These are phyloP conservation scores for Lecanicillium sp. DNA, from an alignment of 2,329 filamentous ascomycete species.

Conservation along the genomic window DNA sequence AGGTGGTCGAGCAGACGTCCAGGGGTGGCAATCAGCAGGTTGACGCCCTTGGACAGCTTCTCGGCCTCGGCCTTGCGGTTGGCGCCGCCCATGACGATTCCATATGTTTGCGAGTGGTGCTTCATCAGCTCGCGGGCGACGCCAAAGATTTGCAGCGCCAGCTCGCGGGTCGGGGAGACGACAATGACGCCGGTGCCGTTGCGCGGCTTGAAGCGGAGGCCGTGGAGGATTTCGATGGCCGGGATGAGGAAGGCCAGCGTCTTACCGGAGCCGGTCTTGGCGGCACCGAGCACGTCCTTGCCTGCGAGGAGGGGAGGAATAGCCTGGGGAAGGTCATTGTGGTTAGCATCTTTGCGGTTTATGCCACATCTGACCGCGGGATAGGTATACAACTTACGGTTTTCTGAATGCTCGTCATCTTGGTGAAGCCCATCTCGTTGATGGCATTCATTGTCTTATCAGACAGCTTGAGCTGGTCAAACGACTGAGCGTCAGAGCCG, in stretches of 20 bases:
- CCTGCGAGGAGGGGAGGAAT: slow-evolving; percentile 87
- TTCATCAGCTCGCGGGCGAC: slow-evolving; percentile 90
- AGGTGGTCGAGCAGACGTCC: slow-evolving; percentile 90
- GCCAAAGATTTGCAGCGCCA: slow-evolving; percentile 93
- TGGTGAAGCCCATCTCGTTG: slow-evolving; percentile 83
- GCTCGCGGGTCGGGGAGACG: slow-evolving; percentile 85
- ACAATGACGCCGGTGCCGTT: slow-evolving; percentile 91
- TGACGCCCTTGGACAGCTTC: slow-evolving; percentile 90
- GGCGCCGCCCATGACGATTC: slow-evolving; percentile 92
- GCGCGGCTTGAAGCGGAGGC: slow-evolving; percentile 86
- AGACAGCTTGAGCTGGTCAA: slow-evolving; percentile 76
- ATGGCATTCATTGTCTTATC: slow-evolving; percentile 86
- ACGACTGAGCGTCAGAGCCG: slow-evolving; percentile 58
- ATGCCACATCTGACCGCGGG: not conserved
- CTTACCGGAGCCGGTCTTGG: slow-evolving; percentile 95
- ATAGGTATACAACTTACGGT: slow-evolving; percentile 40
- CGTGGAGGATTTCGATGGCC: slow-evolving; percentile 84
- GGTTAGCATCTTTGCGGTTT: not conserved
- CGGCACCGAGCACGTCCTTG: slow-evolving; percentile 86
- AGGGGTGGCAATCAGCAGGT: slow-evolving; percentile 88
- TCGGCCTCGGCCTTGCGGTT: slow-evolving; percentile 87
- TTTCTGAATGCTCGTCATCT: slow-evolving; percentile 92
- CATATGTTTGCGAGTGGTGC: slow-evolving; percentile 88
- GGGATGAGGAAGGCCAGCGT: slow-evolving; percentile 92
- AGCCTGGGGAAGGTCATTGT: slow-evolving; percentile 33